Evolutionary conservation across 208 protist genomes (phyloP).

Genomic region (Trypanosoma platydactyli): DNA sequence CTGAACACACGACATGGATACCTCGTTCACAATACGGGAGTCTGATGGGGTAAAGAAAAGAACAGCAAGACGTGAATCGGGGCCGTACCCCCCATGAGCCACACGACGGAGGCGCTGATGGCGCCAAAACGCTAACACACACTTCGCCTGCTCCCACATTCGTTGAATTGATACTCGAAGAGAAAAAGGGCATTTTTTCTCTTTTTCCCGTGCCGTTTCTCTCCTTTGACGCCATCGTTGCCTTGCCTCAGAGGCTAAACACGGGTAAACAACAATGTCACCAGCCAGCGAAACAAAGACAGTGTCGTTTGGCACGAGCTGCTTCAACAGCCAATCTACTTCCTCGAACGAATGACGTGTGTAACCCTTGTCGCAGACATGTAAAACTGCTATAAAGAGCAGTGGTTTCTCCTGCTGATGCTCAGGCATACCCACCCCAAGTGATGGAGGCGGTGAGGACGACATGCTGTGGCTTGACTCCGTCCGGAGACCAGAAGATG

Average conservation of each 20-base stretch:
- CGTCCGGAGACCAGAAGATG: too few relatives aligned
- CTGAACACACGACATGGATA: slow-evolving; percentile 1
- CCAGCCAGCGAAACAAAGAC: slow-evolving; percentile 22
- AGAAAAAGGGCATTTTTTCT: not conserved
- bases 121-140: slow-evolving; percentile 9
- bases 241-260: not conserved
- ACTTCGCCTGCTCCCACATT: slow-evolving; percentile 19
- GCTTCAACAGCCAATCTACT: slow-evolving; percentile 11
- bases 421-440: not conserved
- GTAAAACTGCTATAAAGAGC: slow-evolving; percentile 3
- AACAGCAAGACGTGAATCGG: not conserved
- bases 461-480: not conserved
- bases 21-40: not conserved
- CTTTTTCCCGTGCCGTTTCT: not conserved
- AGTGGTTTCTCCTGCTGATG: not conserved
- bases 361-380: slow-evolving; percentile 2
- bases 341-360: slow-evolving; percentile 6
- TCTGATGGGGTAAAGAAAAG: slow-evolving; percentile 15
- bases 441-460: not conserved
- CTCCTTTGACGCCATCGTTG: slow-evolving; percentile 2
- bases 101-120: slow-evolving; percentile 1
- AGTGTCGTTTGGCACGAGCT: slow-evolving; percentile 6
- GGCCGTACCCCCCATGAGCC: not conserved
- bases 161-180: not conserved
- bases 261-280: slow-evolving; percentile 10